Evolutionary conservation across 2,329 filamentous ascomycete species (phyloP), one percentile per base, ranked within the genome.

Genomic region (Westerdykella ornata): DNA sequence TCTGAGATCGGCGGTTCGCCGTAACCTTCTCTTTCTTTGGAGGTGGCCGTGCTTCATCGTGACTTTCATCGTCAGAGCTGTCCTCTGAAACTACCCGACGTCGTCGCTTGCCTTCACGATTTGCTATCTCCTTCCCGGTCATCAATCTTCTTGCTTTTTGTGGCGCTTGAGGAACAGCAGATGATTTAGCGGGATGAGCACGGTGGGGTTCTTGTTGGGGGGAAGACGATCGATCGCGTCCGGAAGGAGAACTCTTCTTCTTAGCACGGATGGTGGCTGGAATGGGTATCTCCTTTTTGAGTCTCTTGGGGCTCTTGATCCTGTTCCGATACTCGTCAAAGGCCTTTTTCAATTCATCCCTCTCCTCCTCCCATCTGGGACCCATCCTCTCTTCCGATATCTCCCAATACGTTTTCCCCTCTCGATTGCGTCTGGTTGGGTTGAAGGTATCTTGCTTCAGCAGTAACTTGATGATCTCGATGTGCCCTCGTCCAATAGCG

Each of bases 341-440:
- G 3, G 84, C 79, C 30, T 81, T 76, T 62, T 89, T 89, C 37
- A 98, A 67, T 41, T 94, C 71, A 33, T 88, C 78, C 49, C 85
- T 82, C 63, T 98, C 92, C 47, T 90, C 82, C 61, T 90, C 83
- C 88, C 89, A 96, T 45, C 87, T 84, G 6, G 89, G 86, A 0
- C 92, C 90, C 51, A 82, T 81, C 31, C 88, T 81, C 36, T 87
- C 81, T 53, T 84, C 79, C 2, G 92, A 88, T 46, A 97, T 81
- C 49, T 98, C 88, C 56, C 81, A 85, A 63, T 97, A 98, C 0
- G 85, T 83, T 54, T 85, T 80, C 16, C 86, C 86, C 52, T 82
- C 81, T 52, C 81, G 82, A 18, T 82, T 76, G 20, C 72, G 73
- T 43, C 84, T 80, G 1, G 86, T 88, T 0, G 92, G 89, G 54